Percentiles rank a stretch among this genome's conserved stretches.
These are phyloP conservation scores for Ganoderma sinense DNA, from an alignment of 1,284 basidiomycete genomes.

Conservation along the genomic window DNA sequence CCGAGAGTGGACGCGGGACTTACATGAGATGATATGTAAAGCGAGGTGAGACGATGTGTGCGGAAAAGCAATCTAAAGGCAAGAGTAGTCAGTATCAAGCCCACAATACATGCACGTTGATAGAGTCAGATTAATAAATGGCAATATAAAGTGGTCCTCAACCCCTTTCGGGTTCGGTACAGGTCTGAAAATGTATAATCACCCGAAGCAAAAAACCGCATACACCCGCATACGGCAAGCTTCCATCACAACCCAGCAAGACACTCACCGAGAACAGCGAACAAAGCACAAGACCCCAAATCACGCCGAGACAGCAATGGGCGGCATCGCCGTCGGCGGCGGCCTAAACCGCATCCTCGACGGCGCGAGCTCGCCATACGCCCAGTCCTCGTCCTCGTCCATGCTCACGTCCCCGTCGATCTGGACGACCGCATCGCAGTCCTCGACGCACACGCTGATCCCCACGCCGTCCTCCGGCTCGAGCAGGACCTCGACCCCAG, in stretches of 20 bases:
- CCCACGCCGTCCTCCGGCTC: slow-evolving; percentile 75
- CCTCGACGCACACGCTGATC: slow-evolving; percentile 78
- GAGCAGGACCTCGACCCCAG: slow-evolving; percentile 62
- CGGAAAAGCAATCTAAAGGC: slow-evolving; percentile 10
- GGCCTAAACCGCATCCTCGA: slow-evolving; percentile 58
- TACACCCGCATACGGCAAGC: slow-evolving; percentile 6
- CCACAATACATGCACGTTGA: slow-evolving; percentile 15
- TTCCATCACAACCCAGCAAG: not conserved
- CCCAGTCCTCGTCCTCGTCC: slow-evolving; percentile 58
- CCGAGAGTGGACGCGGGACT: slow-evolving; percentile 27
- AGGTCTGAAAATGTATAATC: slow-evolving; percentile 56
- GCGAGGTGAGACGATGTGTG: slow-evolving; percentile 6
- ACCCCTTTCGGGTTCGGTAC: slow-evolving; percentile 46
- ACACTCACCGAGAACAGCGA: slow-evolving; percentile 31
- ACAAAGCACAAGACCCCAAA: slow-evolving; percentile 3
- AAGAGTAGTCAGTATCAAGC: slow-evolving; percentile 7
- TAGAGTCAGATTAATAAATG: slow-evolving; percentile 43
- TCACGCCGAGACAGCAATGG: slow-evolving; percentile 37
- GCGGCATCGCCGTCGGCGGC: slow-evolving; percentile 56
- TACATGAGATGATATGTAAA: slow-evolving; percentile 28
- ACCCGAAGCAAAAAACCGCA: slow-evolving; percentile 18
- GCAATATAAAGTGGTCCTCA: slow-evolving; percentile 50
- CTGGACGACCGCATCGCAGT: slow-evolving; percentile 48
- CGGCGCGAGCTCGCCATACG: slow-evolving; percentile 64
- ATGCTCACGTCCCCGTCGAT: slow-evolving; percentile 37